Evolutionary conservation across 1,139 yeast species (phyloP), one percentile per base, ranked within the genome.

Genomic region (Yamadazyma songkhlaensis): DNA sequence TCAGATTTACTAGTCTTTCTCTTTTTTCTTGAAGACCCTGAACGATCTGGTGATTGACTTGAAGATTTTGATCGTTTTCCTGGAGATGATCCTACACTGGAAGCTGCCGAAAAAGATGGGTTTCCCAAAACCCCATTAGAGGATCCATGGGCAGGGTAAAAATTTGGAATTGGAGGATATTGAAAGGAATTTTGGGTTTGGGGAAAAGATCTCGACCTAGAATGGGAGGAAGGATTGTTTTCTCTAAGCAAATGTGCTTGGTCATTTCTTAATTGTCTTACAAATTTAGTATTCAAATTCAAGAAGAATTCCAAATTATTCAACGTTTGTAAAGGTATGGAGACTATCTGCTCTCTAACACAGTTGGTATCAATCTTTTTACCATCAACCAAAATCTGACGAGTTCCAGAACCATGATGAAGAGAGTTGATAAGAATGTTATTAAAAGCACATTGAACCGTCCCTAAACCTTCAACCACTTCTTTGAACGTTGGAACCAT

Each of bases 281-380:
- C 6, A 12, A 30, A 10, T 23, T 37, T 38, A 5, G 14, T 6
- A 26, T 38, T 29, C 24, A 37, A 40, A 20, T 31, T 23, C 11
- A 37, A 31, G 25, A 39, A 40, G 17, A 33, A 27, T 22, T 44
- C 47, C 21, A 47, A 27, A 20, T 36, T 40, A 22, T 27, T 25
- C 14, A 46, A 31, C 3, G 25, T 27, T 3, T 39, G 24, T 17
- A 34, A 33, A 2, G 48, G 44, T 6, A 46, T 24, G 1, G 46
- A 37, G n/a, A 36, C 11, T 10, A 38, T 20, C 29, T 24, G 34
- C 2, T 35, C 36, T 25, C 17, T 38, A 10, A 38, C 20, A 29
- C 20, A 29, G 6, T 31, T 36, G 25, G 10, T 13, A 29, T 29
- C 32, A n/a, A 35, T n/a, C 13, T 9, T 11, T 21, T n/a, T 24